Evolutionary conservation across 129 eudicot species (phyloP).

Genomic region (Rutidosis leptorrhynchoides): DNA sequence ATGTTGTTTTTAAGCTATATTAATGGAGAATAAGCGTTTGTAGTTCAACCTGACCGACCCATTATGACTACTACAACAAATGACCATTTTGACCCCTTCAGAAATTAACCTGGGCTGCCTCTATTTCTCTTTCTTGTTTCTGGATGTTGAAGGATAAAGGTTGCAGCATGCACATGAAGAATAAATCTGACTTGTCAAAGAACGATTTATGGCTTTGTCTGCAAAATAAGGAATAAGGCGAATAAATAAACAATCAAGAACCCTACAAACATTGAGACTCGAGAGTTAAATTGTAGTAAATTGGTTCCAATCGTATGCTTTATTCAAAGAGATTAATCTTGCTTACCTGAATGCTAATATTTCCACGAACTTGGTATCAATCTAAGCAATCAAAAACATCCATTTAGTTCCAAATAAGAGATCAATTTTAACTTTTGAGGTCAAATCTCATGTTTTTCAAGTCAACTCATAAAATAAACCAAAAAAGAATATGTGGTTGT

Average conservation of each 20-base stretch:
- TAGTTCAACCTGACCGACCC: background rate
- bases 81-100: no score
- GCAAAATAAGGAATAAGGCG: constrained; percentile 26
- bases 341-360: constrained; percentile 73
- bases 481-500: background rate
- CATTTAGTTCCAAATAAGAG: background rate
- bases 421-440: constrained; percentile 1
- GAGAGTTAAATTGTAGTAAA: background rate
- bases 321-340: background rate
- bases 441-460: background rate
- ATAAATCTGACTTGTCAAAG: constrained; percentile 82
- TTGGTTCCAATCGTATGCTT: background rate
- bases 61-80: no score
- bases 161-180: constrained; percentile 78
- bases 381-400: constrained; percentile 43
- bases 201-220: constrained; percentile 82
- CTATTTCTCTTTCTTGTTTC: constrained; percentile 74
- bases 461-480: background rate
- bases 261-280: background rate
- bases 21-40: background rate
- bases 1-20: background rate
- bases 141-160: constrained; percentile 68
- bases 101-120: constrained; percentile 76
- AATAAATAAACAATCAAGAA: background rate
- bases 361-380: constrained; percentile 65